A percentile compares a stretch with the other conserved stretches of the same genome.
Conservation (phyloP, 352 stramenopile genomes). For the Phytophthora tentaculata region DNA sequence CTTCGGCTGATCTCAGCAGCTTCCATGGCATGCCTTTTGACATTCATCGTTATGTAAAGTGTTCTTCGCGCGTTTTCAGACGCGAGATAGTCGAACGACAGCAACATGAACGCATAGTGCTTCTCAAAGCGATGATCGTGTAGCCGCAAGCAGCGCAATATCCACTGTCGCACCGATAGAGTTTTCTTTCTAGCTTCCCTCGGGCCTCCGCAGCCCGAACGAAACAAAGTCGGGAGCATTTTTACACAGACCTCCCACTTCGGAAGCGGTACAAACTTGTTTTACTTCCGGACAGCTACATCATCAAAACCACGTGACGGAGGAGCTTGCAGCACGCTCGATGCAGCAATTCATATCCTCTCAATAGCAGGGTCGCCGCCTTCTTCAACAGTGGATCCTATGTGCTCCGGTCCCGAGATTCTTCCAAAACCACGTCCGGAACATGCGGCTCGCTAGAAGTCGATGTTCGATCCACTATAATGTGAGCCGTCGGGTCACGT, state of each 20-base stretch:
- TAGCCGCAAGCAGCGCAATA: not conserved
- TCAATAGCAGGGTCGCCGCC: no score
- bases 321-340: no score
- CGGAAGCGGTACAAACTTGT: not conserved
- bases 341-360: no score
- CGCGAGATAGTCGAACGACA: conserved; percentile 32
- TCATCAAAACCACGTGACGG: no score
- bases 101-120: conserved; percentile 33
- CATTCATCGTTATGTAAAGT: conserved; percentile 31
- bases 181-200: no score
- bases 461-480: no score
- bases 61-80: conserved; percentile 15
- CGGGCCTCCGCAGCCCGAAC: not conserved
- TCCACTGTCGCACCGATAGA: no score
- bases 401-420: no score
- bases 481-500: no score
- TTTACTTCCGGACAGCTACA: conserved; percentile 3
- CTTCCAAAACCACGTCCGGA: no score
- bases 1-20: conserved; percentile 9
- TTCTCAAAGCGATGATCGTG: conserved; percentile 29
- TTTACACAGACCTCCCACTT: not conserved
- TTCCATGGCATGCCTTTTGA: conserved; percentile 14
- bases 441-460: no score
- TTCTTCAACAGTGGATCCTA: no score
- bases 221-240: not conserved